Base-by-base conservation (phyloP, 2,329 filamentous ascomycete genomes). In the Cladobotryum mycophilum region DNA sequence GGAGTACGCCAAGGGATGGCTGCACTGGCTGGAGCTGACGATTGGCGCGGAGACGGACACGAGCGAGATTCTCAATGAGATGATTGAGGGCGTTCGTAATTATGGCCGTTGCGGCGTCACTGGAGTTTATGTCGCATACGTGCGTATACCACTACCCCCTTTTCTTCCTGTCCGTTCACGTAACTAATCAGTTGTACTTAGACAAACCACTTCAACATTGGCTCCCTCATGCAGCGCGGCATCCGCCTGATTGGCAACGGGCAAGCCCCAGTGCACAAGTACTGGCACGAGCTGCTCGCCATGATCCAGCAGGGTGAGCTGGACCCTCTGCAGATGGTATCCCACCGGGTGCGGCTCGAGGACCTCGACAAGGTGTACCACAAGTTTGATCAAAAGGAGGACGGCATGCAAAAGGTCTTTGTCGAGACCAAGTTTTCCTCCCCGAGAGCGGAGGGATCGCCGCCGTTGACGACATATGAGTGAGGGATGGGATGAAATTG, bases 211-310 rank as follows among this genome's bases (percentile, higher is more conserved):
- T 53, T 53, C 44, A 53, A 53, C 18, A 17, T 48, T 58, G 88
- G 89, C 9, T 84, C 87, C 0, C 64, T 95, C 13, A 95, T 95
- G 89, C 82, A 95, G 70, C 83, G 87, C 33, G 89, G 89, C n/a
- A 82, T 95, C 58, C 84, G 87, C 1, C 78, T 95, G 41, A 90
- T 82, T 41, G 80, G 81, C 15, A 82, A 82, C 59, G 80, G 80
- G 1, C 80, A 84, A 59, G 79, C 79, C 0, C 89, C 89, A 0
- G 88, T 95, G 0, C 88, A 92, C 60, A 80, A 84, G 61, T 93
- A 95, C 71, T 95, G 88, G 89, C 76, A 89, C 20, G 79, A 87
- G 3, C 73, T 95, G n/a, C 74, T 93, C 42, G 70, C 79, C 54
- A 71, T 73, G 67, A 86, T 95, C 54, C 77, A 84, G 60, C 75